Evolutionary conservation across 441 rosid species (phyloP).

Genomic region (Mallotus repandus): DNA sequence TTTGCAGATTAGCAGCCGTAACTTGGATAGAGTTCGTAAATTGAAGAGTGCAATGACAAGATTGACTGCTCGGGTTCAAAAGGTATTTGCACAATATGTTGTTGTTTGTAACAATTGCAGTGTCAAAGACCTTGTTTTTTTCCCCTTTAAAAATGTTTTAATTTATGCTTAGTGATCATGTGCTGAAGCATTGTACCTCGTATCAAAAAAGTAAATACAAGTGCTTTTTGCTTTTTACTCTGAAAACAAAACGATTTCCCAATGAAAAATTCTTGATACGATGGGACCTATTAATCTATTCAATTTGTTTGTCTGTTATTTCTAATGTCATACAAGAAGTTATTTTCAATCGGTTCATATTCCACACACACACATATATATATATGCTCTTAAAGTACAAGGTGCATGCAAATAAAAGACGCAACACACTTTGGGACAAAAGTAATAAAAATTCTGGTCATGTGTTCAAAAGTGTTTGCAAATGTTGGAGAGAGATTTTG

Average conservation of each 20-base stretch:
- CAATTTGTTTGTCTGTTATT: neutral
- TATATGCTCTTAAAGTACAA: neutral
- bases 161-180: neutral
- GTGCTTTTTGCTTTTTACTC: too few species aligned
- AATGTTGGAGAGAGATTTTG: neutral
- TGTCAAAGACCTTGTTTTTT: neutral
- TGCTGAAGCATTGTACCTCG: neutral
- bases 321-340: neutral
- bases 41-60: slow-evolving; percentile 98
- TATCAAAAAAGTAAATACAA: neutral
- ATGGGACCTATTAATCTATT: neutral
- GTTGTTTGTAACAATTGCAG: neutral
- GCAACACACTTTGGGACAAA: neutral
- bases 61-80: slow-evolving; percentile 92
- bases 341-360: neutral
- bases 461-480: too few species aligned
- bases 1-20: slow-evolving; percentile 90
- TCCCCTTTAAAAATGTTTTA: neutral
- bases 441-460: too few species aligned
- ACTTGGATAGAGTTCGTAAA: slow-evolving; percentile 94
- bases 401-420: neutral
- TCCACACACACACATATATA: too few species aligned
- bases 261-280: neutral
- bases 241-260: neutral
- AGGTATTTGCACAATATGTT: slow-evolving; percentile 40